Conservation (phyloP, 768 basidiomycete genomes). For the Suillus americanus region DNA sequence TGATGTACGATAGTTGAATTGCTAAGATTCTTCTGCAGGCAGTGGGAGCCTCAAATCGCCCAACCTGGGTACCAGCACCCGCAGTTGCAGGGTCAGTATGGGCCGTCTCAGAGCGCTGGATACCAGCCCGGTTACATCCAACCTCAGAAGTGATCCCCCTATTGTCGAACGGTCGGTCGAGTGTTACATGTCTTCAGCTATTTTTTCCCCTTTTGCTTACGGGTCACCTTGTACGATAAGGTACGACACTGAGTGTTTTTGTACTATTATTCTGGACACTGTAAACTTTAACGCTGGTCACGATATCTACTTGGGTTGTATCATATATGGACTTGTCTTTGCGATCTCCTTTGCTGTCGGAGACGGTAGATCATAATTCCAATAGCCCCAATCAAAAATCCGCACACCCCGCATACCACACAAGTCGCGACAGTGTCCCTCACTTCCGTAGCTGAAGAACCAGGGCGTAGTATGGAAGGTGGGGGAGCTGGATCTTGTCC, state of each 20-base stretch:
- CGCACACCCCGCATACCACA: conserved; percentile 31
- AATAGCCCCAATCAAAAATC: conserved; percentile 37
- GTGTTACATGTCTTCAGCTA: neutral
- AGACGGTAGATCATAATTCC: conserved; percentile 17
- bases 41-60: conserved; percentile 35
- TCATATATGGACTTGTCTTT: conserved; percentile 4
- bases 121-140: conserved; percentile 32
- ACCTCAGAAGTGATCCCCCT: conserved; percentile 12
- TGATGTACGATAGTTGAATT: neutral
- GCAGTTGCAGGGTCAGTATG: conserved; percentile 14
- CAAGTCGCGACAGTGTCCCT: conserved; percentile 16
- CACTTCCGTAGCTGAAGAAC: conserved; percentile 14
- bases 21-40: conserved; percentile 15
- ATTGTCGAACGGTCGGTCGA: neutral
- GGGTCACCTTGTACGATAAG: neutral
- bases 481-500: conserved; percentile 40
- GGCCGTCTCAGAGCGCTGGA: conserved; percentile 10
- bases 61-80: conserved; percentile 40
- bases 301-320: neutral
- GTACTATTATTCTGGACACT: neutral
- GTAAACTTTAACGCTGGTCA: neutral
- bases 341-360: conserved; percentile 8
- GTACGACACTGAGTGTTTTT: neutral
- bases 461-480: conserved; percentile 14
- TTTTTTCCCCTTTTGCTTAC: neutral